These are phyloP conservation scores for Lactifluus volemus DNA, from an alignment of 768 basidiomycete species.

Conservation along the genomic window DNA sequence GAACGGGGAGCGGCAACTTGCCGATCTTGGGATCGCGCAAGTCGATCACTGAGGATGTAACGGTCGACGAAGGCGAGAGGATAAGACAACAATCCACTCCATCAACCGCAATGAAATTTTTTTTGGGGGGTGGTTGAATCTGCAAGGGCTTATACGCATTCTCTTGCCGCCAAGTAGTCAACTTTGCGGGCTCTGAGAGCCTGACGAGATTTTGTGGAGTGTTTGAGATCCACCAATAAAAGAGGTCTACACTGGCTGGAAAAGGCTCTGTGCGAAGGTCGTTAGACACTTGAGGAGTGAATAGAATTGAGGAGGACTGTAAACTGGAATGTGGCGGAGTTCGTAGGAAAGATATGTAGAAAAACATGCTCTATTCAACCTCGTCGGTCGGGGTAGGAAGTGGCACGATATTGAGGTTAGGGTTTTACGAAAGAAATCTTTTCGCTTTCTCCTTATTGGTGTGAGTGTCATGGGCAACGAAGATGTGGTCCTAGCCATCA, in stretches of 20 bases:
- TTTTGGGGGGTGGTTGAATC: conserved; percentile 55
- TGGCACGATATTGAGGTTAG: too few relatives aligned
- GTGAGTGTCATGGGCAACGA: too few relatives aligned
- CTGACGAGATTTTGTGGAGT: conserved; percentile 1
- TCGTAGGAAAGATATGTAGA: conserved; percentile 82
- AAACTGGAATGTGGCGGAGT: conserved; percentile 61
- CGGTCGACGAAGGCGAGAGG: conserved; percentile 35
- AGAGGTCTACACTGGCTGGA: conserved; percentile 48
- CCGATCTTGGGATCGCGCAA: conserved; percentile 39
- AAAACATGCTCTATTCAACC: conserved; percentile 49
- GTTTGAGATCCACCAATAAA: conserved; percentile 51
- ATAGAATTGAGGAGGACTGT: conserved; percentile 35
- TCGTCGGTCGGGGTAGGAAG: too few relatives aligned
- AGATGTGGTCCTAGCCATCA: too few relatives aligned
- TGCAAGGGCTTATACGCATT: conserved; percentile 70
- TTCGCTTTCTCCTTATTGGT: too few relatives aligned
- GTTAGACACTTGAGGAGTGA: conserved; percentile 84
- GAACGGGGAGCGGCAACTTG: conserved; percentile 45
- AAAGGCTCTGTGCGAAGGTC: conserved; percentile 79
- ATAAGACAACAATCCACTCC: conserved; percentile 51
- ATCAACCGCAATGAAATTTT: conserved; percentile 21
- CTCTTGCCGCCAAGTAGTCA: conserved; percentile 63
- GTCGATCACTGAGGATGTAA: conserved; percentile 30
- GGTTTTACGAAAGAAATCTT: too few relatives aligned
- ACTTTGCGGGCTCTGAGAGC: conserved; percentile 43